Evolutionary conservation across 495 filamentous ascomycete species (phyloP), one percentile per base, ranked within the genome.

Genomic region (Hyphodiscus hymeniophilus): DNA sequence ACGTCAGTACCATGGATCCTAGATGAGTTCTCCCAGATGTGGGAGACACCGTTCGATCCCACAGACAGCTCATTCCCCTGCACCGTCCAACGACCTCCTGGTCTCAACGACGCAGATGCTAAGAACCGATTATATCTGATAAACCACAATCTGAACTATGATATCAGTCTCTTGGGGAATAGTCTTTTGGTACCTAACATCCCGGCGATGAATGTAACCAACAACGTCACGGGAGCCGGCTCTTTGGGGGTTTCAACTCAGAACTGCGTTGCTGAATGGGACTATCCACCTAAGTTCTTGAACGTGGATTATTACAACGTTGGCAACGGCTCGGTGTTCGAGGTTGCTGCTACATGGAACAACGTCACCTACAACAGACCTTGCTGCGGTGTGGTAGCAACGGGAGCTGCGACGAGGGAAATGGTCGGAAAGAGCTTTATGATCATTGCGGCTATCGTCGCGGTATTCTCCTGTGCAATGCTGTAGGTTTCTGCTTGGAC

Each of bases 261-360:
- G 6, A 75, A 79, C 38, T 97, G 91, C 63, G 75, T 73, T 69
- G 71, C 52, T 0, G 65, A 66, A 16, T 94, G 86, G 85, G 69
- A 68, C 15, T 77, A 82, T 26, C 73, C 89, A 1, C 91, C 91
- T 0, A 95, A 87, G 59, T 88, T 94, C 58, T 72, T 97, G 11
- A 80, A 95, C 21, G 89, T 95, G 5, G 91, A 97, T 62, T 95
- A 85, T 61, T 95, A 94, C 64, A 86, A 94, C 56, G 65, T 67
- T 28, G 87, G 85, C 2, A 75, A 77, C 46, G 91, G 91, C n/a
- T 84, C 84, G 3, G 91, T 95, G 34, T 95, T 97, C 59, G 80
- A 91, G 58, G 89, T 92, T 32, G 91, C 90, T 2, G 91, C 91
- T 8, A 61, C 72, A 52, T 79, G 81, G 59, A 97, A 97, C 63